Evolutionary conservation across 2,329 filamentous ascomycete genomes (phyloP), one percentile per base, ranked within the genome.

Genomic region (Aspergillus fijiensis): DNA sequence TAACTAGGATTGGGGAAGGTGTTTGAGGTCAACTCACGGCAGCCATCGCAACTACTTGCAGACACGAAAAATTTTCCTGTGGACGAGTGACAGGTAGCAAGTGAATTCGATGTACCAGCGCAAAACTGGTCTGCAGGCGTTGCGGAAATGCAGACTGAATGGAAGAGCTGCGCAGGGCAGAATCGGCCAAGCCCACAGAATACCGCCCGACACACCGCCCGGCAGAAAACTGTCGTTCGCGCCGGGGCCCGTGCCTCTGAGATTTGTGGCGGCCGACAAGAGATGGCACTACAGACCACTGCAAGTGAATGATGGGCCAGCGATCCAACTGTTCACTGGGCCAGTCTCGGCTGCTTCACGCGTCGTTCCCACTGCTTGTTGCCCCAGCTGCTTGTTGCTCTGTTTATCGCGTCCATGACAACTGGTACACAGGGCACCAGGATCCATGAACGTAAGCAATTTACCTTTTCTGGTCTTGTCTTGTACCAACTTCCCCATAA

Each of bases 41-140:
- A 70, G 75, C 74, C 76, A 78, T 78, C 55, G 49, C 69, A 53
- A 62, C 35, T 45, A 42, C 29, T 53, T 55, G 25, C 9, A 59
- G 9, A 58, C 60, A 21, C 58, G 51, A 51, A 42, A 47, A 29
- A 39, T 47, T 55, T 61, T 62, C 49, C 58, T 45, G 54, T 45
- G 52, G 58, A 55, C 19, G 21, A 45, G 16, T 7, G 50, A 29
- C 31, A 50, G 47, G 29, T n/a, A 59, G 45, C 47, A 59, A 55
- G 60, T 48, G 4, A 29, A 47, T 52, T 14, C 25, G 48, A 53
- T 47, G 35, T 56, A 48, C 39, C 54, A 60, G 56, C 48, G 57
- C 64, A 65, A 61, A 65, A 60, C 54, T 53, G 53, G 48, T 57
- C 53, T 63, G 60, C 25, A 56, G 58, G 55, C 61, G 57, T 60